Evolutionary conservation across 2,329 filamentous ascomycete genomes (phyloP), one percentile per base, ranked within the genome.

Genomic region (Graphiopsis chlorocephala): DNA sequence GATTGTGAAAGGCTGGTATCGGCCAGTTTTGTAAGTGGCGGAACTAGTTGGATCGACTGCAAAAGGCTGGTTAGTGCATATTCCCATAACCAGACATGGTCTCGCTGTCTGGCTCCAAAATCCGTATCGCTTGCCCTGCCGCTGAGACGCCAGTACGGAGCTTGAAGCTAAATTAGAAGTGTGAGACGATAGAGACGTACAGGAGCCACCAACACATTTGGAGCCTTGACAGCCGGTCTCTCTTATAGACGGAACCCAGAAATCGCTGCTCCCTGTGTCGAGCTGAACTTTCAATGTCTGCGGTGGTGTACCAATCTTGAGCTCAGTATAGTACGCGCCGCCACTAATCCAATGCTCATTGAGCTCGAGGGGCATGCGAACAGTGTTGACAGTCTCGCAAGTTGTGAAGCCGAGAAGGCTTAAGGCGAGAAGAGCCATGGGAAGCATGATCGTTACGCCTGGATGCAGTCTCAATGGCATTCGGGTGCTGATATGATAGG

Each of bases 211-310:
- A 23, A 8, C 2, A 12, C 29, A 56, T 25, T 38, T 4, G 11
- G 28, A 56, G 4, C 15, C 20, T 3, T 20, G 38, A 8, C 48
- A 52, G 2, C 14, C 26, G 15, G 26, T 12, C 2, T 14, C 6
- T 15, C n/a, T 3, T 17, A 58, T 48, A 23, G 25, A 45, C 11
- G 63, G 56, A 8, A 65, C 28, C 57, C 59, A 65, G 11, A 65
- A 11, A 45, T 65, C 62, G 35, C 58, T 64, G 31, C 65, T 66
- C 14, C 65, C 63, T 2, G 65, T 63, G 15, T 66, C 65, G 6
- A 66, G 11, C 14, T 63, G 17, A 20, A 66, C 47, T 25, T 66
- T 26, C 15, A 66, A 23, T 4, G 14, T 3, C 38, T 66, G 62
- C 15, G 65, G 65, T 17, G 65, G 66, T 23, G 60, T 66, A 12